Percentiles rank a stretch among this genome's conserved stretches.
These are phyloP conservation scores for Parasarocladium wereldwijsianum DNA, from an alignment of 2,329 filamentous ascomycete species.

Conservation along the genomic window DNA sequence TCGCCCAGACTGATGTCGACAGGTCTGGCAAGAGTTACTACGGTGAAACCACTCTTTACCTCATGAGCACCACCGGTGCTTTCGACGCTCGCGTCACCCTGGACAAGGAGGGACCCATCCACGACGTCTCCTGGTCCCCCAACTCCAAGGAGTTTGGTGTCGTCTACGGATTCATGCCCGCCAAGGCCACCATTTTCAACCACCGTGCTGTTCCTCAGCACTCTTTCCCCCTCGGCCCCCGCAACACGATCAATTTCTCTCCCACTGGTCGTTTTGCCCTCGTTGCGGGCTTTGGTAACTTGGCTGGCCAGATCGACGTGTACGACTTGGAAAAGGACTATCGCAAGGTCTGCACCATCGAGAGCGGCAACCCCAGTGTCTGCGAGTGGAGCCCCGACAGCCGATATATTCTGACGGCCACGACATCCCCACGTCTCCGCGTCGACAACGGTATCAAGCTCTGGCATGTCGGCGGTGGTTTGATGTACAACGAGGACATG, in stretches of 20 bases:
- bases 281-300: slow-evolving; percentile 91
- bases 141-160: slow-evolving; percentile 97
- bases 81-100: slow-evolving; percentile 86
- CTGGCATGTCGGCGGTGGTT: slow-evolving; percentile 75
- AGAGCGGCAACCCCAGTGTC: slow-evolving; percentile 88
- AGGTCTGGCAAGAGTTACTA: slow-evolving; percentile 99
- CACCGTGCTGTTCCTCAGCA: slow-evolving; percentile 69
- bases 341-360: slow-evolving; percentile 81
- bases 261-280: slow-evolving; percentile 85
- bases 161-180: slow-evolving; percentile 97
- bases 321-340: slow-evolving; percentile 94
- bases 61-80: slow-evolving; percentile 78
- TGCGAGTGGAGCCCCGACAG: slow-evolving; percentile 97
- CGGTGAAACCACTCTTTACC: slow-evolving; percentile 91
- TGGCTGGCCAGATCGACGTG: slow-evolving; percentile 94
- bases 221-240: slow-evolving; percentile 71
- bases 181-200: slow-evolving; percentile 97
- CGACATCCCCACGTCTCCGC: slow-evolving; percentile 82
- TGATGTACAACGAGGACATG: slow-evolving; percentile 96
- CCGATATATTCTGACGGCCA: slow-evolving; percentile 92
- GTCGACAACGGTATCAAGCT: slow-evolving; percentile 95
- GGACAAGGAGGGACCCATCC: slow-evolving; percentile 95
- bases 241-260: slow-evolving; percentile 92
- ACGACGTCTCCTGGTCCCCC: slow-evolving; percentile 96
- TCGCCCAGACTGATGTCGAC: slow-evolving; percentile 96